phyloP scores from a whole-genome alignment of 345 rosid genomes.

The Eucalyptus erythrocorys region DNA sequence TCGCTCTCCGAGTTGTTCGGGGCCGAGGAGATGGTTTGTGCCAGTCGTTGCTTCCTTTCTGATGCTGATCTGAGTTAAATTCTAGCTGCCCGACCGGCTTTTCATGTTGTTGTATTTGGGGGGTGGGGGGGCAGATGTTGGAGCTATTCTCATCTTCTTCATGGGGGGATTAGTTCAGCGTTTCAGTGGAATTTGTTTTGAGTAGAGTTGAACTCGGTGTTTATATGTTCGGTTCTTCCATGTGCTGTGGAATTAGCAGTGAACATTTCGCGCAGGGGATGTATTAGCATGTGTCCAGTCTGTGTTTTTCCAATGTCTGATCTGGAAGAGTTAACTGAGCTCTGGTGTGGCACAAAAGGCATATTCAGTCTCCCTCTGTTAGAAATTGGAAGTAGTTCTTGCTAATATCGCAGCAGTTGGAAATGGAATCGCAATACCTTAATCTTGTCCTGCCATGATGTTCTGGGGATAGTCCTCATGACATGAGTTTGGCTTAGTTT shows the following conservation, averaged over 20 bases:
- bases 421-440: neutral
- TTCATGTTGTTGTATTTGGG: neutral
- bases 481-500: neutral
- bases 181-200: neutral
- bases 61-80: neutral
- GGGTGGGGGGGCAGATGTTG: neutral
- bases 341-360: neutral
- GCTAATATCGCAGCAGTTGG: neutral
- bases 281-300: neutral
- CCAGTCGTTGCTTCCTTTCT: neutral
- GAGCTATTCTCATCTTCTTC: neutral
- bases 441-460: neutral
- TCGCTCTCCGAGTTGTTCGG: constrained; percentile 34
- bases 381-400: neutral
- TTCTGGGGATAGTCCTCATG: neutral
- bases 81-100: neutral
- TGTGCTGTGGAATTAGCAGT: neutral
- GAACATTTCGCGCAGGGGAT: neutral
- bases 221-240: neutral
- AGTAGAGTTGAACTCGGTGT: neutral
- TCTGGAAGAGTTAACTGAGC: neutral
- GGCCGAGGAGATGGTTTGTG: constrained; percentile 17
- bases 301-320: neutral
- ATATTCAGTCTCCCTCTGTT: neutral
- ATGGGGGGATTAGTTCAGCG: neutral